Conservation (phyloP, 305 asterid species). For the Fraxinus nigra region DNA sequence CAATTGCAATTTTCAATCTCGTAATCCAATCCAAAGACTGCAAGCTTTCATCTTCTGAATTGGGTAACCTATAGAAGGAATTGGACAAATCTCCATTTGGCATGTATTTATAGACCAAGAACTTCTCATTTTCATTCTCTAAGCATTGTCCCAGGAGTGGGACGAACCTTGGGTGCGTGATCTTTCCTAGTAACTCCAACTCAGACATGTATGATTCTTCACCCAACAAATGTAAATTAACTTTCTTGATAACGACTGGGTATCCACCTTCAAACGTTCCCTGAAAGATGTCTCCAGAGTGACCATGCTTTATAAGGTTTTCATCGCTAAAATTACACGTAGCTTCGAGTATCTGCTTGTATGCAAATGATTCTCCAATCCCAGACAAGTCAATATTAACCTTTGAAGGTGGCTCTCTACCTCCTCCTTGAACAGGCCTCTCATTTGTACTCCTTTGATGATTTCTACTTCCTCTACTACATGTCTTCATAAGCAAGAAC, state of each 20-base stretch:
- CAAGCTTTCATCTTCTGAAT: constrained; percentile 31
- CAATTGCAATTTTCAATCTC: constrained; percentile 73
- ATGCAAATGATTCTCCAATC: constrained; percentile 47
- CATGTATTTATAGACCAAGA: constrained; percentile 59
- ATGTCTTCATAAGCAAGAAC: constrained; percentile 32
- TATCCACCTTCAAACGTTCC: constrained; percentile 50
- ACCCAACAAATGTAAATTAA: constrained; percentile 29
- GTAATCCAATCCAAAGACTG: constrained; percentile 86
- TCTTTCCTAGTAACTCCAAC: constrained; percentile 51
- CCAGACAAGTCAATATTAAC: constrained; percentile 25
- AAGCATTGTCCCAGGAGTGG: constrained; percentile 68
- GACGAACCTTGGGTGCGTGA: constrained; percentile 50
- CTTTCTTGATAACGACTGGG: constrained; percentile 56
- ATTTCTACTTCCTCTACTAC: constrained; percentile 17
- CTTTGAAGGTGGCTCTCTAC: constrained; percentile 23
- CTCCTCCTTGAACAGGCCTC: constrained; percentile 25
- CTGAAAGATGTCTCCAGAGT: constrained; percentile 57
- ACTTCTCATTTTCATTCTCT: constrained; percentile 52
- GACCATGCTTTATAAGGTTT: constrained; percentile 62
- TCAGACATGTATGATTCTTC: constrained; percentile 43
- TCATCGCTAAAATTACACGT: constrained; percentile 46
- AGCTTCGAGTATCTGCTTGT: constrained; percentile 49
- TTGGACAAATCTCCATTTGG: constrained; percentile 66
- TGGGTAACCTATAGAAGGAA: constrained; percentile 35
- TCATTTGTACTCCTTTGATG: constrained; percentile 20